Evolutionary conservation across 2,329 filamentous ascomycete species (phyloP).

Genomic region (Madurella fahalii): DNA sequence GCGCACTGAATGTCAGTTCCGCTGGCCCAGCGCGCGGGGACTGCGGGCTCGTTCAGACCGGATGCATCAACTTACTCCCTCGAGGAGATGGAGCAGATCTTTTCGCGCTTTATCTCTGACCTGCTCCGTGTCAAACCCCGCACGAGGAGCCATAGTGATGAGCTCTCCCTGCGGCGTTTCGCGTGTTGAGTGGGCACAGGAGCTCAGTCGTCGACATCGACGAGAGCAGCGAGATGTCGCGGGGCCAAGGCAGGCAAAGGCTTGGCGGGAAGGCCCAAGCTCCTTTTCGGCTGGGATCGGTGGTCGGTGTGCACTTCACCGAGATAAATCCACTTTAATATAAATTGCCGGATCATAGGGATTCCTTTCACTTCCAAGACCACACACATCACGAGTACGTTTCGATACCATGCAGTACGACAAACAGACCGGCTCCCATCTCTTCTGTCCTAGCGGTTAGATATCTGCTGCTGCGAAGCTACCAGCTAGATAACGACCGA

Average conservation of each 20-base stretch:
- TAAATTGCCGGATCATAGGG: too few species aligned
- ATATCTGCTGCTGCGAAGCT: too few species aligned
- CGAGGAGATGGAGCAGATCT: conserved; percentile 84
- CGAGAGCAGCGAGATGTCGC: not conserved
- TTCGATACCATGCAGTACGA: too few species aligned
- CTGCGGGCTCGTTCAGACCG: not conserved
- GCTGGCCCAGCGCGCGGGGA: conserved; percentile 1
- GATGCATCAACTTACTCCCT: conserved; percentile 69
- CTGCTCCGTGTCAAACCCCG: conserved; percentile 68
- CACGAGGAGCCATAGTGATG: conserved; percentile 62
- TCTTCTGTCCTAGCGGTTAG: too few species aligned
- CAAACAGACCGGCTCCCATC: too few species aligned
- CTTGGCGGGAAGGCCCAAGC: conserved; percentile 14
- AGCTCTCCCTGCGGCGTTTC: conserved; percentile 43
- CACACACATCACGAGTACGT: too few species aligned
- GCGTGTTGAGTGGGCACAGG: conserved; percentile 10
- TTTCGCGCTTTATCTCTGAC: conserved; percentile 79
- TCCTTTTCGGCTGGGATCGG: not conserved
- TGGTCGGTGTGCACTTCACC: not conserved
- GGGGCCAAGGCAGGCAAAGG: not conserved
- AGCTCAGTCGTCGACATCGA: not conserved
- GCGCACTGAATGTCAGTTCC: conserved; percentile 22
- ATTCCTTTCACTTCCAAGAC: too few species aligned
- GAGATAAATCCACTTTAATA: not conserved
- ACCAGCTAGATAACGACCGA: too few species aligned